These are phyloP conservation scores for Auriscalpium vulgare DNA, from an alignment of 768 basidiomycete species.

Conservation along the genomic window DNA sequence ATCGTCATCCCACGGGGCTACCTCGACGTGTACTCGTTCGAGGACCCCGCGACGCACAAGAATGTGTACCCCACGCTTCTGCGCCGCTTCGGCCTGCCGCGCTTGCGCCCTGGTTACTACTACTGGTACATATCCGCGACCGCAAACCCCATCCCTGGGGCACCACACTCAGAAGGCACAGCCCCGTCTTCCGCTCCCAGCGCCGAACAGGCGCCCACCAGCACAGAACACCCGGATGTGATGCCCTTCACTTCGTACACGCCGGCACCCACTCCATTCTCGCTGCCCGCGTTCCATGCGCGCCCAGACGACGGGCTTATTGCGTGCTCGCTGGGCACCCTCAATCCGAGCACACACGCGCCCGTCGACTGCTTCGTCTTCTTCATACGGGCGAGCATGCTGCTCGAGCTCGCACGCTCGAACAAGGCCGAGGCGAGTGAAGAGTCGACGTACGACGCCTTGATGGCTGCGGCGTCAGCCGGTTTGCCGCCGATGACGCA, in stretches of 20 bases:
- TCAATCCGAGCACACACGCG: neutral
- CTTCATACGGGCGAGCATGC: slow-evolving; percentile 1
- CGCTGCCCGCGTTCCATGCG: neutral
- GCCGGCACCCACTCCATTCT: neutral
- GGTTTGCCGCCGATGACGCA: too few relatives aligned
- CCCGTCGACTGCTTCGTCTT: slow-evolving; percentile 2
- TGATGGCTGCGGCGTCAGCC: too few relatives aligned
- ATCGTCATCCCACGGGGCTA: slow-evolving; percentile 37
- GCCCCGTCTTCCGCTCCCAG: neutral
- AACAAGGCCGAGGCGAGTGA: neutral
- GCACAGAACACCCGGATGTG: neutral
- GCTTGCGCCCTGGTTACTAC: neutral
- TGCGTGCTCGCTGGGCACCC: slow-evolving; percentile 2
- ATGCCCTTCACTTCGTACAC: neutral
- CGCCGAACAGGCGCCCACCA: neutral
- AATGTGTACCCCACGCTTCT: neutral
- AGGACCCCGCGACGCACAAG: neutral
- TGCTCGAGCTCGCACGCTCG: neutral
- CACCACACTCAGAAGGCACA: neutral
- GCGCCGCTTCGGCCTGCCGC: slow-evolving; percentile 1
- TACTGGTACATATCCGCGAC: slow-evolving; percentile 51
- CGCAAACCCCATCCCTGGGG: slow-evolving; percentile 39
- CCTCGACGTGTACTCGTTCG: slow-evolving; percentile 43
- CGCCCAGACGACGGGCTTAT: slow-evolving; percentile 1
- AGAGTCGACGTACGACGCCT: neutral